A percentile compares a stretch with the other conserved stretches of the same genome.
Conservation (phyloP, 2,329 filamentous ascomycete species). For the Sporothrix brasiliensis region DNA sequence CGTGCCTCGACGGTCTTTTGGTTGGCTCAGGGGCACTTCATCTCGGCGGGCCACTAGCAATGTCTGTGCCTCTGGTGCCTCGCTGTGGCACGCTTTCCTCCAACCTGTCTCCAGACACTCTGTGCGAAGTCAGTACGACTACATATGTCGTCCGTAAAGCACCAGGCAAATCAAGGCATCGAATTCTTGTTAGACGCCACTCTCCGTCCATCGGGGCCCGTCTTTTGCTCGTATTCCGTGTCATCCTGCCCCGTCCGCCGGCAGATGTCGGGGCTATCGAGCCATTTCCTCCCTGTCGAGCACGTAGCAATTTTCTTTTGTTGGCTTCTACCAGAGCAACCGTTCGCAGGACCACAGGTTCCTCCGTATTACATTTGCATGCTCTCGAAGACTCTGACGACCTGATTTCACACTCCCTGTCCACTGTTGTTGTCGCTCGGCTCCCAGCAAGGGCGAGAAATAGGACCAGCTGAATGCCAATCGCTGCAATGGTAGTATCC, state of each 20-base stretch:
- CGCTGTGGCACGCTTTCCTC: neutral
- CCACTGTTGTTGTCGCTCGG: neutral
- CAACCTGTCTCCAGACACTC: too few relatives aligned
- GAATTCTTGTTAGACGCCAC: too few relatives aligned
- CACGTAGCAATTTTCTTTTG: neutral
- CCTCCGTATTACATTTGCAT: neutral
- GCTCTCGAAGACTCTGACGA: neutral
- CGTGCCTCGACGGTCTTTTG: slow-evolving; percentile 3
- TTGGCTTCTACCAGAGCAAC: neutral
- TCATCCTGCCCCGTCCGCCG: neutral
- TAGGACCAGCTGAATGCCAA: slow-evolving; percentile 10
- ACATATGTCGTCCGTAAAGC: too few relatives aligned
- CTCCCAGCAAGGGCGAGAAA: slow-evolving; percentile 6
- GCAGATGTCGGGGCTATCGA: slow-evolving; percentile 3
- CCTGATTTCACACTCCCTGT: too few relatives aligned
- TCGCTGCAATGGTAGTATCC: slow-evolving; percentile 24
- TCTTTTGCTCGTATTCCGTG: slow-evolving; percentile 9
- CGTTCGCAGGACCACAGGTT: neutral
- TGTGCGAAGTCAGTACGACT: too few relatives aligned
- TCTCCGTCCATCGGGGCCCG: too few relatives aligned
- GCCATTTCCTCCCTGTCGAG: neutral
- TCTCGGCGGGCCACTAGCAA: slow-evolving; percentile 4
- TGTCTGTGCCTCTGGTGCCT: slow-evolving; percentile 16
- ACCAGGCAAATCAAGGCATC: too few relatives aligned
- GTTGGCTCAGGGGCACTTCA: slow-evolving; percentile 24